These are phyloP conservation scores for Pseudocercospora fijiensis DNA, from an alignment of 2,329 filamentous ascomycete genomes.

Conservation along the genomic window DNA sequence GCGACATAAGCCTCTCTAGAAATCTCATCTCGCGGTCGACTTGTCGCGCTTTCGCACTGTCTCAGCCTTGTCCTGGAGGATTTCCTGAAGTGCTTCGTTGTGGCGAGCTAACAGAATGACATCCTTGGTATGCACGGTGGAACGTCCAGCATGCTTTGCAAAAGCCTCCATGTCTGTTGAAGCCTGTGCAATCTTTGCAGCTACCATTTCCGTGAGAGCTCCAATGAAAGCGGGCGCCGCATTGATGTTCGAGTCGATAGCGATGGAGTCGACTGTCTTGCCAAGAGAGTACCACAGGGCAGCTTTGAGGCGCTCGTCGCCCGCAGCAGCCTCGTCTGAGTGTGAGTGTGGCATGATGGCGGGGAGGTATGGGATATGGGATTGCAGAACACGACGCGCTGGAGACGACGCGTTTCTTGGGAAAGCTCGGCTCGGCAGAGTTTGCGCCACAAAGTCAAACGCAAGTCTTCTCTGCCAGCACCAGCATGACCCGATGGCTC, in stretches of 20 bases:
- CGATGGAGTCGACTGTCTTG: constrained; percentile 85
- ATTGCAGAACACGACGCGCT: background rate
- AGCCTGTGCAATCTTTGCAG: constrained; percentile 65
- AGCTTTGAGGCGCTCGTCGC: constrained; percentile 71
- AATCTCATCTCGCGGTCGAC: constrained; percentile 9
- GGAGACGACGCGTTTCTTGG: background rate
- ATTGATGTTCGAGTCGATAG: constrained; percentile 70
- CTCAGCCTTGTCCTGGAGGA: constrained; percentile 70
- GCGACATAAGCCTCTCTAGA: background rate
- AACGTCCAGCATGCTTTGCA: constrained; percentile 74
- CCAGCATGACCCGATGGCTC: background rate
- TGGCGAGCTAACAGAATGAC: constrained; percentile 82
- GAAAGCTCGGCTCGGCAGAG: constrained; percentile 4
- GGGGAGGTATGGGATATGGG: constrained; percentile 8
- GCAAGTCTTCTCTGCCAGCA: too few relatives aligned
- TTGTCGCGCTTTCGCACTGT: constrained; percentile 33
- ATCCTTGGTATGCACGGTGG: constrained; percentile 78
- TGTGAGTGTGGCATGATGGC: constrained; percentile 9
- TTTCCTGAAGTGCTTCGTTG: constrained; percentile 77
- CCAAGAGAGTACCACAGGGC: constrained; percentile 82
- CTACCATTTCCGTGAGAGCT: constrained; percentile 79
- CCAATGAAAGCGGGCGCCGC: constrained; percentile 60
- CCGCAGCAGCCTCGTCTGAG: constrained; percentile 18
- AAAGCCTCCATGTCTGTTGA: constrained; percentile 62
- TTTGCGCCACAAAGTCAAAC: background rate